Percentiles rank a stretch among this genome's conserved stretches.
Evolutionary conservation across 345 rosid genomes (phyloP).

Genomic region (Gossypium stocksii): DNA sequence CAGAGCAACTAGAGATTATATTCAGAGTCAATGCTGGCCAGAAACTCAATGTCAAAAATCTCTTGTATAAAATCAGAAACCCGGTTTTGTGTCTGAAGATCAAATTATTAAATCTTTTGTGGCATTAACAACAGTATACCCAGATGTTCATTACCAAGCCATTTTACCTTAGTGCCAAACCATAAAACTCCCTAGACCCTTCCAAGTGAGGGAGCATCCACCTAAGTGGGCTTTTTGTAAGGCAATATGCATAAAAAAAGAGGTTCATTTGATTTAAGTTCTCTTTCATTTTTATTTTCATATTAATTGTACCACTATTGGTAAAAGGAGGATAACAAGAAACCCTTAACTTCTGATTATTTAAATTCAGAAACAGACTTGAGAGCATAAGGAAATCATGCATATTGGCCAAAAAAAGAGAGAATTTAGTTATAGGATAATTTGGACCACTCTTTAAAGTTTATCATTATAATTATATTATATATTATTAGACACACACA

Average conservation of each 20-base stretch:
- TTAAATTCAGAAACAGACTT: not conserved
- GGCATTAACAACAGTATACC: not conserved
- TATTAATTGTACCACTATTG: not conserved
- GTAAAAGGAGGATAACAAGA: not conserved
- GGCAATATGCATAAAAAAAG: not conserved
- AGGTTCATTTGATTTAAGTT: not conserved
- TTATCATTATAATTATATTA: not conserved
- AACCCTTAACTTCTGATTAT: not conserved
- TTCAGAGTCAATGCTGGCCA: not conserved
- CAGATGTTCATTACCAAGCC: not conserved
- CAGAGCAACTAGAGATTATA: not conserved
- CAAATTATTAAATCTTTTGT: not conserved
- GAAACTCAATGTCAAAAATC: not conserved
- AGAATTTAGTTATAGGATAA: not conserved
- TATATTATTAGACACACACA: not conserved
- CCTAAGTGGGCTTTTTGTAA: not conserved
- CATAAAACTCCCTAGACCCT: not conserved
- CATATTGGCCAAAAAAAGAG: not conserved
- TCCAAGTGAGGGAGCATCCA: not conserved
- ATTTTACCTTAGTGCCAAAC: not conserved
- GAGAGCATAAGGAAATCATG: not conserved
- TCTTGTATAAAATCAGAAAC: not conserved
- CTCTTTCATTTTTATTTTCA: not conserved
- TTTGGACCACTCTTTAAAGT: not conserved
- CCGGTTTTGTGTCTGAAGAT: not conserved